These are phyloP conservation scores for Daucus carota DNA, from an alignment of 129 eudicot genomes.

Conservation along the genomic window DH1_v3.0 NC_030386.2:38135501-38136000, in stretches of 20 bases:
- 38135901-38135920: conserved; percentile 62
- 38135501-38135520: neutral
- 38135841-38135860: conserved; percentile 72
- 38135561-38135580: conserved; percentile 61
- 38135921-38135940: conserved; percentile 70
- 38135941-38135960: conserved; percentile 38
- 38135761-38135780: neutral
- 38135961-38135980: conserved; percentile 23
- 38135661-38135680: conserved; percentile 46
- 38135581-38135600: conserved; percentile 40
- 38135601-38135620: conserved; percentile 45
- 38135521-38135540: neutral
- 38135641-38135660: neutral
- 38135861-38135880: conserved; percentile 66
- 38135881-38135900: conserved; percentile 62
- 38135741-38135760: neutral
- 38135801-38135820: neutral
- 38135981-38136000: conserved; percentile 20
- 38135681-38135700: conserved; percentile 44
- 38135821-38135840: conserved; percentile 48
- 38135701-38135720: conserved; percentile 8
- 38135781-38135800: neutral
- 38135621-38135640: conserved; percentile 28
- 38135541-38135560: conserved; percentile 36
- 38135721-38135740: neutral